Percentiles rank a stretch among this genome's conserved stretches.
Conservation (phyloP, 1,139 yeast species). For the Pichia sp. region DNA sequence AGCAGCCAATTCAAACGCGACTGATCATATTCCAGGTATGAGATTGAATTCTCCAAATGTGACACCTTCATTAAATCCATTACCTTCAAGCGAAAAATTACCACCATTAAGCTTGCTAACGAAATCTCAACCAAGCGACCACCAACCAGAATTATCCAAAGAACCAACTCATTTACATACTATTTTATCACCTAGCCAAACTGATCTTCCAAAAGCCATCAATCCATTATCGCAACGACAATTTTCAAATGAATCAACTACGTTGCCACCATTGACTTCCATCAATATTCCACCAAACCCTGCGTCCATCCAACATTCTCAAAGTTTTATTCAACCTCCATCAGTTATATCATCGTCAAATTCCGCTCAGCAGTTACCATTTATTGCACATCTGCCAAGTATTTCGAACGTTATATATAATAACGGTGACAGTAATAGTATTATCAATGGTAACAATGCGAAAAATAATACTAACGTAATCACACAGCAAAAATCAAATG, state of each 20-base stretch:
- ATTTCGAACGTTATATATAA: conserved; percentile 10
- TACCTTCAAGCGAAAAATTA: conserved; percentile 10
- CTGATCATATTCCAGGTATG: conserved; percentile 25
- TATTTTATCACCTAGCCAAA: conserved; percentile 9
- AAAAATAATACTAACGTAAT: background rate
- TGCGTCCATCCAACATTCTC: no score
- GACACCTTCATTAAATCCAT: conserved; percentile 6
- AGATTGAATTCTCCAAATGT: conserved; percentile 18
- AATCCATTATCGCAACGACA: background rate
- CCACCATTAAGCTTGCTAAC: conserved; percentile 20
- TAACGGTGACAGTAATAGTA: conserved; percentile 1
- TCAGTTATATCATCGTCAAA: no score
- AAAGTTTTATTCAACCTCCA: no score
- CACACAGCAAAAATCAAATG: no score
- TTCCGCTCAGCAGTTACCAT: conserved; percentile 1
- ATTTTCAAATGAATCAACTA: conserved; percentile 1
- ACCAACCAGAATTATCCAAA: conserved; percentile 12
- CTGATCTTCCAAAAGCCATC: background rate
- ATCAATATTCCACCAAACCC: no score
- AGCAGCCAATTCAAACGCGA: conserved; percentile 4
- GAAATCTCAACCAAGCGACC: background rate
- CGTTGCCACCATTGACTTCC: background rate
- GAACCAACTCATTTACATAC: conserved; percentile 14
- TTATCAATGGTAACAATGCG: background rate
- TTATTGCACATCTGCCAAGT: conserved; percentile 10